Conservation (phyloP, 192 early-diverging fungal species). For the Linnemannia hyalina region DNA sequence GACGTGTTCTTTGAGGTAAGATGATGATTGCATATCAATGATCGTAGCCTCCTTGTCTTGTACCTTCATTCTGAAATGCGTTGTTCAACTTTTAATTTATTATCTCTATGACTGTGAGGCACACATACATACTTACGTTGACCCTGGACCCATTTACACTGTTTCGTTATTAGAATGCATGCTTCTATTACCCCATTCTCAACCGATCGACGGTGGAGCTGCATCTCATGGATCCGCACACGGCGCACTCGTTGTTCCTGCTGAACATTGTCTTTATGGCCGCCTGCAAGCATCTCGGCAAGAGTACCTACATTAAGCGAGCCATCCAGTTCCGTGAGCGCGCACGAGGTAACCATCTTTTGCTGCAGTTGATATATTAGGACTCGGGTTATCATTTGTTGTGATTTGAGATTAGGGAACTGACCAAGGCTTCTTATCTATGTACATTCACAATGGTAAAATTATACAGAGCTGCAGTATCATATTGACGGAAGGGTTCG, state of each 20-base stretch:
- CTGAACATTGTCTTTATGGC: conserved; percentile 53
- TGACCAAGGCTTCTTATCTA: neutral
- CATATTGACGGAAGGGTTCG: conserved; percentile 39
- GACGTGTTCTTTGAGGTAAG: conserved; percentile 55
- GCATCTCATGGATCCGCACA: conserved; percentile 44
- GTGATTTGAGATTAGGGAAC: neutral
- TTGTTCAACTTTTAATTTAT: neutral
- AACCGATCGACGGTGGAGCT: conserved; percentile 44
- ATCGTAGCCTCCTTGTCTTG: neutral
- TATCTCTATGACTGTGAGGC: neutral
- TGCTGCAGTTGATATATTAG: too few relatives aligned
- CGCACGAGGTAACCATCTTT: conserved; percentile 26
- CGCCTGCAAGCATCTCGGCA: conserved; percentile 47
- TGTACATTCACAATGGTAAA: neutral
- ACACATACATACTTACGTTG: neutral
- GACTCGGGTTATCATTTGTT: neutral
- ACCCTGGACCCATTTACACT: neutral
- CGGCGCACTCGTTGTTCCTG: conserved; percentile 37
- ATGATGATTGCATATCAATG: too few relatives aligned
- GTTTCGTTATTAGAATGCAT: conserved; percentile 20
- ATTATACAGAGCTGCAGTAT: conserved; percentile 22
- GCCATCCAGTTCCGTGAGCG: conserved; percentile 53
- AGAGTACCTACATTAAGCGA: conserved; percentile 40
- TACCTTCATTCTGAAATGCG: too few relatives aligned
- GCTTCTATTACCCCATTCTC: conserved; percentile 45